These are phyloP conservation scores for Xylariaceae sp. DNA, from an alignment of 2,329 filamentous ascomycete species.

Conservation along the genomic window DNA sequence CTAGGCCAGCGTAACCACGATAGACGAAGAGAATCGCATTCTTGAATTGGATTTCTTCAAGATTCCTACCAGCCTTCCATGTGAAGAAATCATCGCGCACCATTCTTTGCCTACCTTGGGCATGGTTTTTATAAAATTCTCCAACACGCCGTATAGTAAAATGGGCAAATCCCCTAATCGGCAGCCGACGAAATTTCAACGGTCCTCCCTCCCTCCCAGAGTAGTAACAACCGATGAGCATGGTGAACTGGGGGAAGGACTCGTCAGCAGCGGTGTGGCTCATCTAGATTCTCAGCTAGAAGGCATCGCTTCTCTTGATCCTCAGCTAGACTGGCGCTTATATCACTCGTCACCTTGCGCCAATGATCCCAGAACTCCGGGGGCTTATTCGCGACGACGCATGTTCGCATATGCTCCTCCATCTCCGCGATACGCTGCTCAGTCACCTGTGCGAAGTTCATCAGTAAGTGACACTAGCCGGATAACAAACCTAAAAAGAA, in stretches of 20 bases:
- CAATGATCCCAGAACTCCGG: not conserved
- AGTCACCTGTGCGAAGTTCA: not conserved
- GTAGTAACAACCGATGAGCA: too few species aligned
- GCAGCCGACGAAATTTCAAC: too few species aligned
- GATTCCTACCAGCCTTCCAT: not conserved
- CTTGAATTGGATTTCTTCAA: not conserved
- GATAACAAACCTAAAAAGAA: not conserved
- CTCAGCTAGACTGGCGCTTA: too few species aligned
- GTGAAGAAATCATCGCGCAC: too few species aligned
- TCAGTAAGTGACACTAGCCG: not conserved
- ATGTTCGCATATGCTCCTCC: not conserved
- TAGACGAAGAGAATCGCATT: slow-evolving; percentile 26
- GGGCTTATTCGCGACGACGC: not conserved
- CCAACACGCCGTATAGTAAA: too few species aligned
- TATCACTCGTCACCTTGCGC: not conserved
- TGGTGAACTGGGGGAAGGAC: too few species aligned
- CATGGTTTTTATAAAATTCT: too few species aligned
- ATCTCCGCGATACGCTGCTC: not conserved
- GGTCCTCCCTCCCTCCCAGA: too few species aligned
- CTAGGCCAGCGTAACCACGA: slow-evolving; percentile 48
- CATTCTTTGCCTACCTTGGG: too few species aligned
- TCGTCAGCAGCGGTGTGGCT: too few species aligned
- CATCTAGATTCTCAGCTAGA: not conserved
- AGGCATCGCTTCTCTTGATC: too few species aligned
- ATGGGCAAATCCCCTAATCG: too few species aligned